Base-by-base conservation (phyloP, 805 yeast genomes). In the Scheffersomyces stipitis region DNA sequence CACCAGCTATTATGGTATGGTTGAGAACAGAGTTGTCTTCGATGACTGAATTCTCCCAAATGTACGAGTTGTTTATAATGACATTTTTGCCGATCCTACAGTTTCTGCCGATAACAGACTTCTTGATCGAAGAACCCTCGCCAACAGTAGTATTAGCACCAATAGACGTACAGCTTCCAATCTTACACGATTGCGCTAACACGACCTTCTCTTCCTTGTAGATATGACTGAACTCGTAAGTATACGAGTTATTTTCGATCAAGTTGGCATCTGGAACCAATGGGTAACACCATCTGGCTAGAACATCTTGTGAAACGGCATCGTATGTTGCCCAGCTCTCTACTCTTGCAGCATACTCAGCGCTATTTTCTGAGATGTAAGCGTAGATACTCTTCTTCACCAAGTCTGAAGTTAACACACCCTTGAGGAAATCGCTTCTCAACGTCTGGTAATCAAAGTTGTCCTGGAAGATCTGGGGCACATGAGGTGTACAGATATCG, bases 381-480 rank as follows among this genome's bases (percentile, higher is more conserved):
- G 96, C 88, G 60, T 91, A 91, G 20, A 93, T 86, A 38, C 90
- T 85, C 58, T 93, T 91, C 46, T 89, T 90, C 49, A 93, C 69
- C 49, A 93, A 75, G 62, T 93, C 99, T 34, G 95, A 83, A 12
- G 93, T 83, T 41, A 93, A 71, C 17, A 91, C 93, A 37, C 98
- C 97, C 49, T 79, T 83, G 20, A 91, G 86, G 55, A 91, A 93
- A 63, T 93, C 98, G 24, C 76, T 71, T 60, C 99, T 76, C 44
- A 91, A 69, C 35, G 78, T 69, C 60, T 91, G 96, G 60, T 90
- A 93, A 65, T 93, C 99, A 52, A 93, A 93, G 60, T 93, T 91
- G 54, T 93, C 99, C 52, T 88, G 95, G 66, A 91, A 93, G 42
- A 91, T 83, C 12, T 95, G 93, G 1, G 97, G 97, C 8, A 93